phyloP scores from a whole-genome alignment of 257 asterid species.

The Nicotiana otophora region DNA sequence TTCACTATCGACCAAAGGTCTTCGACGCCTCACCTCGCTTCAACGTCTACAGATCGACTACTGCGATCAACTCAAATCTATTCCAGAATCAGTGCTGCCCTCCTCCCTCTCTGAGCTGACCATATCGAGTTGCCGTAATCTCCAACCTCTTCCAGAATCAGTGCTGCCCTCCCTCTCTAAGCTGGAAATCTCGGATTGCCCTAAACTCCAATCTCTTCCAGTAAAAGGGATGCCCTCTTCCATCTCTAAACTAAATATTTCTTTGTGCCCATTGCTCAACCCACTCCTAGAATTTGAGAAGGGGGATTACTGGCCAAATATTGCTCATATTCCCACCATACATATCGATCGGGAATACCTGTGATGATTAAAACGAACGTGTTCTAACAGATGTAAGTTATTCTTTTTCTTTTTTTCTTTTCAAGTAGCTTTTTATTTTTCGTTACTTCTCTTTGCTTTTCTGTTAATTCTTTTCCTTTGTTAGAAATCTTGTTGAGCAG shows the following conservation, averaged over 20 bases:
- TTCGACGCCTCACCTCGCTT: constrained; percentile 9
- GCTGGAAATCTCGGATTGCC: too few species aligned
- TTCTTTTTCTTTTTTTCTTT: background rate
- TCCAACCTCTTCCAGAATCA: too few species aligned
- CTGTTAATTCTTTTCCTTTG: background rate
- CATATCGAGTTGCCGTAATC: too few species aligned
- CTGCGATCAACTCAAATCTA: background rate
- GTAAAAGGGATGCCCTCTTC: background rate
- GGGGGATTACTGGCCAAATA: background rate
- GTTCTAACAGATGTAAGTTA: background rate
- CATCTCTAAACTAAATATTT: background rate
- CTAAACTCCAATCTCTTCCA: too few species aligned
- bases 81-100: background rate
- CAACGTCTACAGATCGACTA: fast-evolving
- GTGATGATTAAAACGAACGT: background rate
- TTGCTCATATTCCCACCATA: background rate
- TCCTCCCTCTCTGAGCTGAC: background rate
- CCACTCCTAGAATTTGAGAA: background rate
- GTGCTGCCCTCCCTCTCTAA: too few species aligned
- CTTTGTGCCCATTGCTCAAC: background rate
- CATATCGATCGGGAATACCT: fast-evolving
- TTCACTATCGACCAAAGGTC: background rate
- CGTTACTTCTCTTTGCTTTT: background rate
- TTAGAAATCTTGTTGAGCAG: background rate
- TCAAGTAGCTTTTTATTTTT: background rate